Conservation (phyloP, 2,329 filamentous ascomycete genomes). For the Cladorrhinum sp. region DNA sequence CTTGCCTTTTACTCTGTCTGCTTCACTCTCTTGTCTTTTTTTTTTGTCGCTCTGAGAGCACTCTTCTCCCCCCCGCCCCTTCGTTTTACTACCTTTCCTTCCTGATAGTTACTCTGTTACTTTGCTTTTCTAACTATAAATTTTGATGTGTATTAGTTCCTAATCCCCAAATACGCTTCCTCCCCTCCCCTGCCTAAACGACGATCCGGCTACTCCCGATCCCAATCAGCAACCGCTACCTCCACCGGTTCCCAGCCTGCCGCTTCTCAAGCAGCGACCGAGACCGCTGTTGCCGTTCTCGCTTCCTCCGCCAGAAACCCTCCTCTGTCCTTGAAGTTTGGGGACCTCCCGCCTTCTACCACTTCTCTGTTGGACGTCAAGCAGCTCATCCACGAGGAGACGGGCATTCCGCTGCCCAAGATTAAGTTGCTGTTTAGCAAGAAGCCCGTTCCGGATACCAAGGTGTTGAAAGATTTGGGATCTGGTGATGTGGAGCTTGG, state of each 20-base stretch:
- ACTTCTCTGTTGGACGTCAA: conserved; percentile 81
- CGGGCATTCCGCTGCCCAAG: conserved; percentile 67
- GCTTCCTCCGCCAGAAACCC: conserved; percentile 75
- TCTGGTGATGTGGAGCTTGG: conserved; percentile 59
- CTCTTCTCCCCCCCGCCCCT: no score
- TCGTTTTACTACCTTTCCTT: no score
- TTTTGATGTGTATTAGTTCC: conserved; percentile 23
- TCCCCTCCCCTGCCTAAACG: conserved; percentile 18
- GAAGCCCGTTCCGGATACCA: conserved; percentile 77
- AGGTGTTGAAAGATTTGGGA: conserved; percentile 70
- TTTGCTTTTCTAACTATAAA: no score
- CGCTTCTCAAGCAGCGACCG: no score
- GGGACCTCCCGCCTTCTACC: conserved; percentile 57
- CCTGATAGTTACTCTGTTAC: no score
- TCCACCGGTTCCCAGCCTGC: no score
- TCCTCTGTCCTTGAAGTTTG: conserved; percentile 61
- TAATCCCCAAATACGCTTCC: conserved; percentile 21
- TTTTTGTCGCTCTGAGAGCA: no score
- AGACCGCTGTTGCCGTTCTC: no score
- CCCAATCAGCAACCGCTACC: not conserved
- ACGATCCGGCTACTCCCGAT: not conserved
- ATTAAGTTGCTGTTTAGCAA: conserved; percentile 83
- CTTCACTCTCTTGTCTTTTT: no score
- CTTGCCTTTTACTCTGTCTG: no score
- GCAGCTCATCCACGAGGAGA: conserved; percentile 59